Evolutionary conservation across 148 eudicot genomes (phyloP).

Genomic region (Tetragonia tetragonoides): DNA sequence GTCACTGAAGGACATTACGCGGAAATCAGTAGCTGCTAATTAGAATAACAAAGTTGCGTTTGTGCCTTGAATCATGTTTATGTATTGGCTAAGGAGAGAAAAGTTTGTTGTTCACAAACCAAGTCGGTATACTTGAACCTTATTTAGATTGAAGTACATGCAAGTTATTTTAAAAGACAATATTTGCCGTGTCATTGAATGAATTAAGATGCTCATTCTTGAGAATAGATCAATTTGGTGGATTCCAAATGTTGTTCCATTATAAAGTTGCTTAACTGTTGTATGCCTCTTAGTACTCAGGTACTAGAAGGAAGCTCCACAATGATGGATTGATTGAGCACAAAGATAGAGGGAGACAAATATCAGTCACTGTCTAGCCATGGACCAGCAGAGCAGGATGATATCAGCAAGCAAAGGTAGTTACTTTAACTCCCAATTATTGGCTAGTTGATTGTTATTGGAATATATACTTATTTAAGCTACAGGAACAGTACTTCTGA

Average conservation of each 20-base stretch:
- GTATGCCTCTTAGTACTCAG: not conserved
- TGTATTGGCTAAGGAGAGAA: too few species aligned
- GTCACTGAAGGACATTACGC: too few species aligned
- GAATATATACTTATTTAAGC: not conserved
- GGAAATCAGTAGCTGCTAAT: too few species aligned
- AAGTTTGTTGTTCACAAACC: too few species aligned
- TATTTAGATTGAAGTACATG: too few species aligned
- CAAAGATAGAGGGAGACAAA: not conserved
- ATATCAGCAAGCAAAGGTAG: constrained; percentile 12
- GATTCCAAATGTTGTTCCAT: constrained; percentile 20
- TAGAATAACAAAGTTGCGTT: too few species aligned
- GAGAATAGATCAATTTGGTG: not conserved
- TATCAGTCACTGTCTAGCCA: not conserved
- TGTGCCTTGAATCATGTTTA: too few species aligned
- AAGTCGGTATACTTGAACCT: too few species aligned
- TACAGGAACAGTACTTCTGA: not conserved
- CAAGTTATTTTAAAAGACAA: too few species aligned
- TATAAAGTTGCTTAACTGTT: not conserved
- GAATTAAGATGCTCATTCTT: not conserved
- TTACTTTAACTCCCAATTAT: constrained; percentile 1
- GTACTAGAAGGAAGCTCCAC: not conserved
- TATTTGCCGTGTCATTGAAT: not conserved
- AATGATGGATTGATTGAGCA: not conserved
- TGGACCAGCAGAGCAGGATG: constrained; percentile 15
- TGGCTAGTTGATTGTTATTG: not conserved